Evolutionary conservation across 257 asterid genomes (phyloP).

Genomic region (Fraxinus cuspidata): DNA sequence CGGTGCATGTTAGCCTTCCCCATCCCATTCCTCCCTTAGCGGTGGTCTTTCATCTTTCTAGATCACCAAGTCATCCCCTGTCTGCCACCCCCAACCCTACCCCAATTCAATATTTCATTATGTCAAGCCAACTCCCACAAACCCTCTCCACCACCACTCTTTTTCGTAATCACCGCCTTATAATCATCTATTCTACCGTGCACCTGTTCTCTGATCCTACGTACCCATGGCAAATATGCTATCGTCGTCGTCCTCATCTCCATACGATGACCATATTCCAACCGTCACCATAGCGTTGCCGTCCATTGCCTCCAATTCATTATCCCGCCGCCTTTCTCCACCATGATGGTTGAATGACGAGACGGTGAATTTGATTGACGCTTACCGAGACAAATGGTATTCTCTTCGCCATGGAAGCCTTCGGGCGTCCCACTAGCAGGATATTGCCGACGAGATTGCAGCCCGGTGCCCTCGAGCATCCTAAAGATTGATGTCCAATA

Average conservation of each 20-base stretch:
- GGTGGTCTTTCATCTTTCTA: constrained; percentile 56
- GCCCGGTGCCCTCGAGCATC: constrained; percentile 69
- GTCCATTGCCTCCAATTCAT: constrained; percentile 40
- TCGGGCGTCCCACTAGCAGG: constrained; percentile 92
- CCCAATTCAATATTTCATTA: constrained; percentile 51
- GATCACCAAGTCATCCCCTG: constrained; percentile 26
- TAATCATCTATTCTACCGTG: constrained; percentile 7
- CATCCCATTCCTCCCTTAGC: constrained; percentile 45
- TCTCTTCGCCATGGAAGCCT: constrained; percentile 95
- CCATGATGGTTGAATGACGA: constrained; percentile 98
- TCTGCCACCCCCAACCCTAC: constrained; percentile 56
- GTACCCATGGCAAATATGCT: constrained; percentile 37
- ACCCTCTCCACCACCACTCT: constrained; percentile 35
- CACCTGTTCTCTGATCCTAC: background rate
- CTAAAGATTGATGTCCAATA: constrained; percentile 90
- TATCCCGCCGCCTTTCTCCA: constrained; percentile 86
- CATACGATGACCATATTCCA: constrained; percentile 45
- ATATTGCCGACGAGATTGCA: constrained; percentile 83
- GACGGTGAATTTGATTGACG: constrained; percentile 74
- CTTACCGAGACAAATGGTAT: constrained; percentile 82
- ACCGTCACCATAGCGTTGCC: constrained; percentile 48
- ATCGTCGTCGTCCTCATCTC: constrained; percentile 31
- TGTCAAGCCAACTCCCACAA: constrained; percentile 33
- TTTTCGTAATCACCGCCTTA: background rate
- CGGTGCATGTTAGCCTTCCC: constrained; percentile 80